Evolutionary conservation across 495 filamentous ascomycete species (phyloP).

Genomic region (Penicillium ucsense): DNA sequence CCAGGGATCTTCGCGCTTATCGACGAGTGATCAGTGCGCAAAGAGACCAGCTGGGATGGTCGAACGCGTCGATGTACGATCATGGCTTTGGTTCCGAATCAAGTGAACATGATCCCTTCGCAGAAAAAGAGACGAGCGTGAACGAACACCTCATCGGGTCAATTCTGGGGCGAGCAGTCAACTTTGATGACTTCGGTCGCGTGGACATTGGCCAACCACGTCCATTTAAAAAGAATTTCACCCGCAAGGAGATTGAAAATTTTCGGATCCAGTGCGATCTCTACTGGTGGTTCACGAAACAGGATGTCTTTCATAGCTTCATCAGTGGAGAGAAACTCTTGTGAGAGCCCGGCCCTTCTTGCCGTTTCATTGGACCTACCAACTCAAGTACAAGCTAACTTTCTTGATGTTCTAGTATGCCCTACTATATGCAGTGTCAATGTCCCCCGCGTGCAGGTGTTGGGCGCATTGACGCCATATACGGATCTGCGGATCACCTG

Average conservation of each 20-base stretch:
- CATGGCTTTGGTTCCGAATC: slow-evolving; percentile 9
- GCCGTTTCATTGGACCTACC: not conserved
- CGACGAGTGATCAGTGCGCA: slow-evolving; percentile 22
- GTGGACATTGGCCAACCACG: slow-evolving; percentile 20
- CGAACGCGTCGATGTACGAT: slow-evolving; percentile 7
- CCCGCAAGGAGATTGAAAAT: slow-evolving; percentile 62
- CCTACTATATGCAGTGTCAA: slow-evolving; percentile 69
- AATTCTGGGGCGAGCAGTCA: slow-evolving; percentile 34
- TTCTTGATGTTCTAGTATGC: slow-evolving; percentile 45
- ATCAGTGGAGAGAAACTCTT: slow-evolving; percentile 75
- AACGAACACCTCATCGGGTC: slow-evolving; percentile 34
- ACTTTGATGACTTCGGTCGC: slow-evolving; percentile 36
- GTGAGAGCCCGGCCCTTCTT: slow-evolving; percentile 44
- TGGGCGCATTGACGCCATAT: slow-evolving; percentile 69
- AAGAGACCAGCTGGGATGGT: slow-evolving; percentile 11
- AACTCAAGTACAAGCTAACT: not conserved
- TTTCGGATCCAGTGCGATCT: slow-evolving; percentile 78
- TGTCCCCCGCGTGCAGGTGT: slow-evolving; percentile 77
- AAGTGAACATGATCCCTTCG: slow-evolving; percentile 33
- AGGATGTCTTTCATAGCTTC: slow-evolving; percentile 85
- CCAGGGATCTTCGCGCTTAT: slow-evolving; percentile 54
- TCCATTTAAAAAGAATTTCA: slow-evolving; percentile 33
- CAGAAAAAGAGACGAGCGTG: slow-evolving; percentile 32
- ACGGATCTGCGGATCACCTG: slow-evolving; percentile 78
- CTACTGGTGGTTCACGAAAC: slow-evolving; percentile 95